Evolutionary conservation across 768 basidiomycete genomes (phyloP), one percentile per base, ranked within the genome.

Genomic region (Suillus clintonianus): DNA sequence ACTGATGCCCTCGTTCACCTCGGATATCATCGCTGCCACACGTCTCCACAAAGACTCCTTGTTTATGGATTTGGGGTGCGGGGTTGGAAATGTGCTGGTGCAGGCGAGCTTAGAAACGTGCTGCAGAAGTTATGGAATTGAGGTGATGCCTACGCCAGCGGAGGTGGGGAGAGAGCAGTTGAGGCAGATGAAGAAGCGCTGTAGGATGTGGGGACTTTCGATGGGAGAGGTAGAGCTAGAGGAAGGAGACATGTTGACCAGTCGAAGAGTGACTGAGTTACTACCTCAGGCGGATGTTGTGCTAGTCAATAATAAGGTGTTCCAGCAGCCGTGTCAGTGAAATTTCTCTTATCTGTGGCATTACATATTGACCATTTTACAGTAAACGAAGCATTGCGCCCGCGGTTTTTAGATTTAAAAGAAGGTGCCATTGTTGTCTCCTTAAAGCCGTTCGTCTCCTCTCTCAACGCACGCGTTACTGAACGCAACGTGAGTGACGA

Each of bases 381-480:
- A 94, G 91, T 99, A 64, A 99, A 98, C 75, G 92, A 94, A 71
- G 86, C 89, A 1, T 79, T 99, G 17, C 83, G 91, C 51, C 89
- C 91, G 34, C 91, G 94, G 71, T 99, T 99, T 77, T 80, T 99
- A 61, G 97, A 99, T 71, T 80, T 99, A 64, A 97, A 95, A 71
- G 94, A 97, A 64, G 93, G 94, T 22, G 94, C 95, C 0, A 89
- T 89, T 55, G 91, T 99, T 54, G 86, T 99, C 42, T 95, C 93
- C 22, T 79, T 99, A 19, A 87, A 90, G 63, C 94, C 95, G 1
- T 97, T 94, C 66, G 89, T 95, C 62, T 85, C 89, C 37, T 85
- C 86, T 0, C 75, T 79, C 27, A 81, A 89, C 68, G 90, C 89
- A 48, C 86, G 92, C 42, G 81, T 97, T 62, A 94, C 91, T 0